Evolutionary conservation across 2,329 filamentous ascomycete genomes (phyloP), one percentile per base, ranked within the genome.

Genomic region (Dothideomycetes sp.): DNA sequence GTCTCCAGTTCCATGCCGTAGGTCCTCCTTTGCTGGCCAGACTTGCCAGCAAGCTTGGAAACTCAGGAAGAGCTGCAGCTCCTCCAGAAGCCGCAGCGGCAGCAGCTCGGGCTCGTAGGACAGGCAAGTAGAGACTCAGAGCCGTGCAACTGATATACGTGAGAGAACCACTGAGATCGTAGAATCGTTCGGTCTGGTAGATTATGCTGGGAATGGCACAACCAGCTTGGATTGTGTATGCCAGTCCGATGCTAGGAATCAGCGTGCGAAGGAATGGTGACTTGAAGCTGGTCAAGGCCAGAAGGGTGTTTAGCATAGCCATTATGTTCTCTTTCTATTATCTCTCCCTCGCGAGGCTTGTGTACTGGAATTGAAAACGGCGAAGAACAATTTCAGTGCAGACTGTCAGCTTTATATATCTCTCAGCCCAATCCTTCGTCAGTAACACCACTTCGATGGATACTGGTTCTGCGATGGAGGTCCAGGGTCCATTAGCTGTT

Each of bases 81-180:
- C 37, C 37, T 22, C 24, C 37, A 19, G 37, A 40, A 3, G 61
- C 56, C 1, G 66, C 51, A 0, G 61, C 51, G 1, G 69, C 68
- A 5, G 73, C 68, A 37, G 65, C 64, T 31, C 68, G 65, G 11
- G 73, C 73, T 29, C 76, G 66, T 41, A 80, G 60, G 3, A 70
- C 68, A 1, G 78, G 78, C 12, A 82, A 64, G 47, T 74, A 76
- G 12, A 83, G 63, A 44, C 71, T 76, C 19, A 82, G 58, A 0
- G 74, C 71, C 11, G 75, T 76, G 55, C 78, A 78, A 40, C 75
- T 74, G 25, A 83, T 66, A 53, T 80, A 81, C 2, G 79, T 82
- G 22, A 80, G 53, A 11, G 76, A 78, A 33, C 80, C 80, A 2
- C 76, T 79, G 33, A 80, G 58, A 54, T 84, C 80, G 56, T 80